phyloP scores from a whole-genome alignment of 2,329 filamentous ascomycete genomes.

The Alternaria panax region DNA sequence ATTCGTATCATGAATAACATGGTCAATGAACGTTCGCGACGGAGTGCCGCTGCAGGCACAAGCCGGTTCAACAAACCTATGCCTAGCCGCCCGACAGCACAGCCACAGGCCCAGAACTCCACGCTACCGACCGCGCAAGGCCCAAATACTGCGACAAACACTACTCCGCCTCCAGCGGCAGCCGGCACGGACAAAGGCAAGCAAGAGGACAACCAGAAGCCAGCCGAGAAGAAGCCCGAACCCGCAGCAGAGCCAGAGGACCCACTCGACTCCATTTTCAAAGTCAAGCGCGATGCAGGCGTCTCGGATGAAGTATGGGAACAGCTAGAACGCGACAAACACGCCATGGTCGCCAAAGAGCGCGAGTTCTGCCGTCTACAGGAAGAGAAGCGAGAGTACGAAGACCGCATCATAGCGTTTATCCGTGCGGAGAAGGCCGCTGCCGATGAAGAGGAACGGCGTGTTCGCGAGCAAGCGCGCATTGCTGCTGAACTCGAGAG shows the following conservation, averaged over 20 bases:
- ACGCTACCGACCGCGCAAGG: conserved; percentile 2
- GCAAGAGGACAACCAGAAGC: conserved; percentile 6
- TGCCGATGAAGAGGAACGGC: conserved; percentile 20
- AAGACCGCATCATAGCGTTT: conserved; percentile 29
- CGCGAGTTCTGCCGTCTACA: conserved; percentile 49
- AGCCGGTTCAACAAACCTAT: conserved; percentile 14
- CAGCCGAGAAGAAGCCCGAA: background rate
- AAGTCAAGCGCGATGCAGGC: conserved; percentile 59
- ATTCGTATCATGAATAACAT: conserved; percentile 39
- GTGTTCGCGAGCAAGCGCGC: conserved; percentile 25
- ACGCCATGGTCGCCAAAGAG: conserved; percentile 41
- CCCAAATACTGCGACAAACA: conserved; percentile 9
- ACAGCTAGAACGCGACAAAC: conserved; percentile 63
- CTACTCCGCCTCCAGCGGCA: conserved; percentile 8
- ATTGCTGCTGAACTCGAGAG: conserved; percentile 30
- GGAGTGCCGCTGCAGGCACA: conserved; percentile 29
- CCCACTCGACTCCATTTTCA: conserved; percentile 22
- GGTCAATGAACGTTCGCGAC: conserved; percentile 43
- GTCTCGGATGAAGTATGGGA: conserved; percentile 69
- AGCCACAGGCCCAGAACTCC: conserved; percentile 8
- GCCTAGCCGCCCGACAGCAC: background rate
- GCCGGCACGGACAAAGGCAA: conserved; percentile 10
- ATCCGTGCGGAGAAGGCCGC: conserved; percentile 22
- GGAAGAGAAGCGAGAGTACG: conserved; percentile 25
- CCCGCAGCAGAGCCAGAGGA: conserved; percentile 2